Evolutionary conservation across 129 eudicot species (phyloP), one percentile per base, ranked within the genome.

Genomic region (Lactuca sativa): DNA sequence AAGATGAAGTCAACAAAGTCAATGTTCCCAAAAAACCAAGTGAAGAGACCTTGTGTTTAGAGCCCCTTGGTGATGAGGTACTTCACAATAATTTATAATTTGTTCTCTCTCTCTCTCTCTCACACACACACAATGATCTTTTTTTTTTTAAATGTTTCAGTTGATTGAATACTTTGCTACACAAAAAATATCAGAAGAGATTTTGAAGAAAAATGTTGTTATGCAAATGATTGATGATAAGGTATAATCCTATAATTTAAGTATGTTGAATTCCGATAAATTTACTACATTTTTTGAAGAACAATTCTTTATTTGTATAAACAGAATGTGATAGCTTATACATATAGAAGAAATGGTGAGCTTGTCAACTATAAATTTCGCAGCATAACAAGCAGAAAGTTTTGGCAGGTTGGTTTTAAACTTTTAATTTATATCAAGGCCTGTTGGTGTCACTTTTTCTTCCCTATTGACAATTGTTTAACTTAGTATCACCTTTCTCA

Each of bases 341-440:
- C 90, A 21, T 91, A 91, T 82, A 79, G 85, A 78, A 64, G 81
- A 72, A 80, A 88, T 7, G 93, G 90, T 44, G 69, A n/a, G 72
- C 78, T 86, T 67, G 88, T 91, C 64, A 88, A 89, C 57, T 88
- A 93, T 79, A 91, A 91, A 64, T 91, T 85, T 75, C 80, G 96
- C 49, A 81, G 81, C 72, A 21, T 86, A 47, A 58, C 69, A 33
- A 67, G 25, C 70, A 86, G 88, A 74, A 91, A 38, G 78, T 91
- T 85, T 82, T 92, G 97, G 97, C 96, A 92, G 97, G 97, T 92
- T 71, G 16, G 10, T n/a, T n/a, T n/a, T n/a, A n/a, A n/a, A n/a
- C n/a, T n/a, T n/a, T n/a, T n/a, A n/a, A n/a, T n/a, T n/a, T n/a
- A n/a, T n/a, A n/a, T n/a, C n/a, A n/a, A n/a, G n/a, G n/a, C n/a